Percentiles rank a stretch among this genome's conserved stretches.
These are phyloP conservation scores for Acanthamoeba royreba DNA, from an alignment of 208 protist genomes.

Conservation along the genomic window DNA sequence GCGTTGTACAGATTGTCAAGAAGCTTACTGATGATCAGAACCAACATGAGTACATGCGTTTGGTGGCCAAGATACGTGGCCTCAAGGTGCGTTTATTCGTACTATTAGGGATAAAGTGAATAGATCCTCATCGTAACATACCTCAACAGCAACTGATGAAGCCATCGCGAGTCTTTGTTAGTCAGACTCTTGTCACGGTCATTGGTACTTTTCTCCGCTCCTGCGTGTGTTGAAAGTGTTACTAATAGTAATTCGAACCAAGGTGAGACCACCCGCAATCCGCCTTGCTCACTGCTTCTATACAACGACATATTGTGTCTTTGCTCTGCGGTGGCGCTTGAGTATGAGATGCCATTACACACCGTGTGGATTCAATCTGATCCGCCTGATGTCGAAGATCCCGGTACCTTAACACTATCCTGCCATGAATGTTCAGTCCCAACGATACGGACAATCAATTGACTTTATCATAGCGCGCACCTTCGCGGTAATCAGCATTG, in stretches of 20 bases:
- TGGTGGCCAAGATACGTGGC: not conserved
- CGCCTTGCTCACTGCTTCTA: not conserved
- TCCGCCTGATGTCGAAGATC: not conserved
- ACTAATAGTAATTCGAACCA: too few relatives aligned
- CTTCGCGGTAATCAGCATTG: not conserved
- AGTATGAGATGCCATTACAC: not conserved
- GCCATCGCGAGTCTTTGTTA: not conserved
- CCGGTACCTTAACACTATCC: not conserved
- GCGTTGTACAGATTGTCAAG: slow-evolving; percentile 11
- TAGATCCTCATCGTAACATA: not conserved
- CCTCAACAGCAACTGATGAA: not conserved
- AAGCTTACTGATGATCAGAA: slow-evolving; percentile 21
- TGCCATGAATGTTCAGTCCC: too few relatives aligned
- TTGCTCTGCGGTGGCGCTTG: not conserved
- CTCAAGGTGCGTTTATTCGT: not conserved
- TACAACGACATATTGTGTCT: slow-evolving; percentile 12
- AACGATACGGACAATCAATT: too few relatives aligned
- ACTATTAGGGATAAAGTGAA: not conserved
- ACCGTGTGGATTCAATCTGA: not conserved
- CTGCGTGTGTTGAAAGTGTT: too few relatives aligned
- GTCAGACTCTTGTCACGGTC: not conserved
- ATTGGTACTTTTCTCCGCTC: not conserved
- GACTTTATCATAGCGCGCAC: not conserved
- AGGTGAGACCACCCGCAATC: not conserved
- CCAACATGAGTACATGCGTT: slow-evolving; percentile 25